phyloP scores from a whole-genome alignment of 805 yeast species.

The Metschnikowia arizonensis region DNA sequence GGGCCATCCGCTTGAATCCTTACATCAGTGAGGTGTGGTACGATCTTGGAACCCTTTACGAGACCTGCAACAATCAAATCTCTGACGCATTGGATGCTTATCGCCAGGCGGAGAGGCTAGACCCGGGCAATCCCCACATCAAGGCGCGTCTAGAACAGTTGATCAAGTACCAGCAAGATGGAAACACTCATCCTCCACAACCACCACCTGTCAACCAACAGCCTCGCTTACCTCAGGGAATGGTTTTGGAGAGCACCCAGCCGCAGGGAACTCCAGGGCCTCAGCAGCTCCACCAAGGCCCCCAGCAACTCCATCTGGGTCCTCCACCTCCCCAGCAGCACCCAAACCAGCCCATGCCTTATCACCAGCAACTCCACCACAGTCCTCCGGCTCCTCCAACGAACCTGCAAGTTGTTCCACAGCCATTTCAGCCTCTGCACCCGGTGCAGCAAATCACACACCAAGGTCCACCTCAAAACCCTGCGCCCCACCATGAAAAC shows the following conservation, averaged over 20 bases:
- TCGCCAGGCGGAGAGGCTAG: slow-evolving; percentile 91
- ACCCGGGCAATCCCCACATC: slow-evolving; percentile 91
- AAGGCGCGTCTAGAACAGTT: slow-evolving; percentile 88
- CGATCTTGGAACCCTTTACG: slow-evolving; percentile 94
- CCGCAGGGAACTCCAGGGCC: slow-evolving; percentile 18
- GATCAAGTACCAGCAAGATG: slow-evolving; percentile 65
- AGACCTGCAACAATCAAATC: slow-evolving; percentile 93
- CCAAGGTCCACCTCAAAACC: slow-evolving; percentile 1
- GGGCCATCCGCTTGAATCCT: slow-evolving; percentile 94
- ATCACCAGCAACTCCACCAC: slow-evolving; percentile 14
- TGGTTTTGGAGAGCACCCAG: slow-evolving; percentile 51
- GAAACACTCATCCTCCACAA: slow-evolving; percentile 58
- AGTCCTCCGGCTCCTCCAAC: slow-evolving; percentile 16
- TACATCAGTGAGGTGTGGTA: slow-evolving; percentile 98
- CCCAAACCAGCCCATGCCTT: slow-evolving; percentile 8
- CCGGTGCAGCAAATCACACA: not conserved
- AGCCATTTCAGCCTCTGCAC: slow-evolving; percentile 7
- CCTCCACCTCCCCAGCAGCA: slow-evolving; percentile 18
- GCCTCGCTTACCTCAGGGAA: slow-evolving; percentile 57
- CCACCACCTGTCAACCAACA: slow-evolving; percentile 67
- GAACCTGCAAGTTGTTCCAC: slow-evolving; percentile 13
- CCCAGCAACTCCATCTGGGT: slow-evolving; percentile 7
- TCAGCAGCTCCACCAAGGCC: slow-evolving; percentile 11
- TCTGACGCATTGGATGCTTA: slow-evolving; percentile 96
- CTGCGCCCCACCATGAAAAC: slow-evolving; percentile 8